phyloP scores from a whole-genome alignment of 768 basidiomycete genomes.

The Dictyophora rubrovolvata region DNA sequence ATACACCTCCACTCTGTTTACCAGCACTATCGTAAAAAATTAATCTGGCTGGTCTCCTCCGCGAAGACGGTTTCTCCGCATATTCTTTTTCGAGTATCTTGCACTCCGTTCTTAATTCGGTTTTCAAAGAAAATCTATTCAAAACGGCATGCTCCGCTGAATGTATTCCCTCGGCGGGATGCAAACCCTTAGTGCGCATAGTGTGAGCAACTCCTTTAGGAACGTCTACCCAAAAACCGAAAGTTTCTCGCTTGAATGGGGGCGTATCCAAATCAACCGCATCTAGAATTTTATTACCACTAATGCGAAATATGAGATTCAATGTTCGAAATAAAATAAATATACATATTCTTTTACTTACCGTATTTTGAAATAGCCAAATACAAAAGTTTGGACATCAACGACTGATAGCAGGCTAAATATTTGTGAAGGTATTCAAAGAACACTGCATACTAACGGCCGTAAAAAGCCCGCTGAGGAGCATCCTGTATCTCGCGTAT shows the following conservation, averaged over 20 bases:
- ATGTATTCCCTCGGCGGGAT: slow-evolving; percentile 74
- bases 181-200: slow-evolving; percentile 45
- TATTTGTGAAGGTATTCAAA: slow-evolving; percentile 1
- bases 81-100: slow-evolving; percentile 71
- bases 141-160: slow-evolving; percentile 77
- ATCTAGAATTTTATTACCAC: slow-evolving; percentile 59
- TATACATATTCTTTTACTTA: slow-evolving; percentile 15
- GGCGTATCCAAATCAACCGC: slow-evolving; percentile 69
- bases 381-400: slow-evolving; percentile 59
- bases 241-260: slow-evolving; percentile 63
- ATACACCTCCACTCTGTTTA: slow-evolving; percentile 53
- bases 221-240: slow-evolving; percentile 74
- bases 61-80: slow-evolving; percentile 34
- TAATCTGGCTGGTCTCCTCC: slow-evolving; percentile 65
- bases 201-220: slow-evolving; percentile 41
- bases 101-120: slow-evolving; percentile 75
- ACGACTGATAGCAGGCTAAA: slow-evolving; percentile 34
- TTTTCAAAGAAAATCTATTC: slow-evolving; percentile 60
- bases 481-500: slow-evolving; percentile 56
- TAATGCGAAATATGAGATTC: slow-evolving; percentile 16
- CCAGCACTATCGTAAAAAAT: slow-evolving; percentile 73
- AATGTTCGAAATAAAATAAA: background rate
- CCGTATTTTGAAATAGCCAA: slow-evolving; percentile 78
- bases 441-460: slow-evolving; percentile 38
- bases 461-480: slow-evolving; percentile 53